These are phyloP conservation scores for Botrytis sinoallii DNA, from an alignment of 2,329 filamentous ascomycete genomes.

Conservation along the genomic window DNA sequence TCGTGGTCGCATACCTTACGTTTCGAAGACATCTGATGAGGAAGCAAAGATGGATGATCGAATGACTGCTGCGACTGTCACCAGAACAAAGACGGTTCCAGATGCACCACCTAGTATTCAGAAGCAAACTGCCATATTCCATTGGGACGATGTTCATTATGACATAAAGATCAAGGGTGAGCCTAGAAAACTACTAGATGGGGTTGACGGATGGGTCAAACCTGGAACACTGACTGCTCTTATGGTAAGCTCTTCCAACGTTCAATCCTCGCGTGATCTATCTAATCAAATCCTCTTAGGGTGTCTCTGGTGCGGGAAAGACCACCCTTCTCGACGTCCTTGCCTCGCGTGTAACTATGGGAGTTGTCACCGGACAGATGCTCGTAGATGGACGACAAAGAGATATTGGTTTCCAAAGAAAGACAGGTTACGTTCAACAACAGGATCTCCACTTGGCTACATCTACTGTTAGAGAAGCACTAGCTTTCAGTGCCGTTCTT, in stretches of 20 bases:
- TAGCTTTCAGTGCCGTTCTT: conserved; percentile 80
- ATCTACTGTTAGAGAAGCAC: conserved; percentile 81
- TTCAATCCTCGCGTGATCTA: background rate
- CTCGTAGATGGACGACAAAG: conserved; percentile 61
- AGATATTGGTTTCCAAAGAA: conserved; percentile 82
- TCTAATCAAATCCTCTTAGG: conserved; percentile 37
- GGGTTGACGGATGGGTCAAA: conserved; percentile 92
- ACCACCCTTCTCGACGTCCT: conserved; percentile 86
- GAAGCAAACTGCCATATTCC: conserved; percentile 52
- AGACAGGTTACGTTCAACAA: conserved; percentile 70
- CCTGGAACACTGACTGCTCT: conserved; percentile 85
- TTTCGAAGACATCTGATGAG: conserved; percentile 25
- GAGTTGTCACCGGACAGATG: conserved; percentile 84
- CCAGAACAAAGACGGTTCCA: conserved; percentile 53
- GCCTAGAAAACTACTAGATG: conserved; percentile 70
- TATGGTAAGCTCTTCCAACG: conserved; percentile 49
- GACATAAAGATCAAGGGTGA: conserved; percentile 75
- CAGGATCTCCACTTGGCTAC: conserved; percentile 86
- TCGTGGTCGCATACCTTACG: conserved; percentile 53
- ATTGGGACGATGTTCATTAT: conserved; percentile 48
- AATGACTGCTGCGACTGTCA: conserved; percentile 41
- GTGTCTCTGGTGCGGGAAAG: conserved; percentile 73
- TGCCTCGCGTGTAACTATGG: conserved; percentile 82
- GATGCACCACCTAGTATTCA: conserved; percentile 34
- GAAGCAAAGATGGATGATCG: conserved; percentile 27